Percentiles rank a stretch among this genome's conserved stretches.
These are phyloP conservation scores for Penicillium sp. DNA, from an alignment of 2,329 filamentous ascomycete genomes.

Conservation along the genomic window DNA sequence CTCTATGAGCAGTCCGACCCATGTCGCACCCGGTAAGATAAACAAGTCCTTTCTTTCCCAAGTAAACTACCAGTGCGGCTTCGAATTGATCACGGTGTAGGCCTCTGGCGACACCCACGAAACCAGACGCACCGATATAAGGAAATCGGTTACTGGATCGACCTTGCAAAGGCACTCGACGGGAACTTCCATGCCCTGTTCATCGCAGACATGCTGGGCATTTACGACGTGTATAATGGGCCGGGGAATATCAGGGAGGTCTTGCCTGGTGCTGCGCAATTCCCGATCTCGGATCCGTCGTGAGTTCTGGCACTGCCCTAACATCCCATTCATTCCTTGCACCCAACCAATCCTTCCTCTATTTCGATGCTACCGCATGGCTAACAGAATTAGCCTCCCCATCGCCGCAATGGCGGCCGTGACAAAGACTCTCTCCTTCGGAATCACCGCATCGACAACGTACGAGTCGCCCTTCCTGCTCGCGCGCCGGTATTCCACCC, in stretches of 20 bases:
- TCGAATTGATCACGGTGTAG: no score
- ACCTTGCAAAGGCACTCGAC: conserved; percentile 51
- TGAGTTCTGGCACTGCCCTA: no score
- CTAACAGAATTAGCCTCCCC: conserved; percentile 20
- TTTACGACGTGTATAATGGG: conserved; percentile 50
- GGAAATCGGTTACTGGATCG: conserved; percentile 50
- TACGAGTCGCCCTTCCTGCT: conserved; percentile 59
- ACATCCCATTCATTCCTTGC: no score
- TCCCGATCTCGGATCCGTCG: conserved; percentile 43
- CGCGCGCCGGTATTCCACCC: conserved; percentile 56
- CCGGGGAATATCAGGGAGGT: conserved; percentile 42
- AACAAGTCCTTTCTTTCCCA: no score
- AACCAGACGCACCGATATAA: conserved; percentile 41
- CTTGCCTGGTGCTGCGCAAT: conserved; percentile 43
- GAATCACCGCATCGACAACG: conserved; percentile 57
- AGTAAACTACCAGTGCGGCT: no score
- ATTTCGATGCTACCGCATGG: not conserved
- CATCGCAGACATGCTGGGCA: conserved; percentile 52
- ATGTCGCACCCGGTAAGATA: conserved; percentile 37
- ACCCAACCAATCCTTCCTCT: no score
- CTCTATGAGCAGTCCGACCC: conserved; percentile 47
- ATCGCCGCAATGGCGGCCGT: conserved; percentile 52
- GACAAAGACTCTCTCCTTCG: conserved; percentile 51
- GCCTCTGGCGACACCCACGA: conserved; percentile 36
- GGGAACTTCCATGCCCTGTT: conserved; percentile 54